phyloP scores from a whole-genome alignment of 345 rosid genomes.

The Hirschfeldia incana region DNA sequence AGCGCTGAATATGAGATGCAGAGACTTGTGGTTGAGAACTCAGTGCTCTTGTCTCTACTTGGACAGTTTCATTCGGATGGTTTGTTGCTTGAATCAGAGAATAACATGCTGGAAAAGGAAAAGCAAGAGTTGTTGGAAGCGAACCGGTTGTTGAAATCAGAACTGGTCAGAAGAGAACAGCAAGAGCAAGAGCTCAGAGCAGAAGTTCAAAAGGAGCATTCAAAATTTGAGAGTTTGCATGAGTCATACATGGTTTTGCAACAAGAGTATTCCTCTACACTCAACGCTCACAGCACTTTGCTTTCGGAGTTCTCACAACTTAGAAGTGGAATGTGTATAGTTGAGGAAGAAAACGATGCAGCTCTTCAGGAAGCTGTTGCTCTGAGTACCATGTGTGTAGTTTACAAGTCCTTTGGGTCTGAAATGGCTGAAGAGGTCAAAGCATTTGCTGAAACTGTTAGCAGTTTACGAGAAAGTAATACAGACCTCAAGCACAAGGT shows the following conservation, averaged over 20 bases:
- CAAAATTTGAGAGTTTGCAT: constrained; percentile 49
- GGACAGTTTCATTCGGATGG: constrained; percentile 55
- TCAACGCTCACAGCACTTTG: constrained; percentile 52
- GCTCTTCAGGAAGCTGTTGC: constrained; percentile 55
- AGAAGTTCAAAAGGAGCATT: constrained; percentile 42
- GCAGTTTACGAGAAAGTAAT: constrained; percentile 38
- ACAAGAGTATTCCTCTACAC: constrained; percentile 49
- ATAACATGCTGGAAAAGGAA: constrained; percentile 42
- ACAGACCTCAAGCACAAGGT: constrained; percentile 49
- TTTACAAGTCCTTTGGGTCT: constrained; percentile 55
- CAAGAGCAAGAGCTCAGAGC: constrained; percentile 47
- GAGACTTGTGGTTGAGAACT: constrained; percentile 68
- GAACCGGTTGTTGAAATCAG: constrained; percentile 56
- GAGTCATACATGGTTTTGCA: constrained; percentile 48
- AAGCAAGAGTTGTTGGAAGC: constrained; percentile 56
- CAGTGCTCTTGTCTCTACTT: constrained; percentile 61
- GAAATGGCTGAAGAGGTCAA: constrained; percentile 61
- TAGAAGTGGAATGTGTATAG: constrained; percentile 48
- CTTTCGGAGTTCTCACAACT: constrained; percentile 47
- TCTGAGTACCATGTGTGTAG: constrained; percentile 49
- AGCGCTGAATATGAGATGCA: constrained; percentile 63
- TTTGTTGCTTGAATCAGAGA: constrained; percentile 52
- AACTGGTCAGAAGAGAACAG: constrained; percentile 48
- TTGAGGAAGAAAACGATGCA: constrained; percentile 60
- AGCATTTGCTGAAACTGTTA: constrained; percentile 47